These are phyloP conservation scores for Alloteropsis semialata DNA, from an alignment of 176 grass and related monocot genomes.

Conservation along the genomic window DNA sequence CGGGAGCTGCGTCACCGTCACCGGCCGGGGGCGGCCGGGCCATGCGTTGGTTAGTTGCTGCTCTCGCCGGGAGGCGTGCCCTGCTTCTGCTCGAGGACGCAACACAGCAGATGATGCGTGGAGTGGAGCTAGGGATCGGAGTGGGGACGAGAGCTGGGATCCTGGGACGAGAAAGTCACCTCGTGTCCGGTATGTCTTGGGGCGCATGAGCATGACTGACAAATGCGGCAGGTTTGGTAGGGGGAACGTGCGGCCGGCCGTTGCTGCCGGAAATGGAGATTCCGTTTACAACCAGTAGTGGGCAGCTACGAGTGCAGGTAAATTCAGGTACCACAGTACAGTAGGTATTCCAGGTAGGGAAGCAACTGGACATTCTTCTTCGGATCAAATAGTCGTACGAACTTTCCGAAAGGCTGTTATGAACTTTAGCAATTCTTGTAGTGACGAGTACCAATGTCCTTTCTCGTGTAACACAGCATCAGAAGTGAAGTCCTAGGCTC, in stretches of 20 bases:
- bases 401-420: too few species aligned
- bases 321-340: not conserved
- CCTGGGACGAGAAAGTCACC: not conserved
- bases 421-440: too few species aligned
- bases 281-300: constrained; percentile 9
- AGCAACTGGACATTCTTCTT: not conserved
- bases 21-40: not conserved
- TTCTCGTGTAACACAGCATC: not conserved
- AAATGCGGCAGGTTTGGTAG: not conserved
- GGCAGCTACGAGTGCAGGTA: not conserved
- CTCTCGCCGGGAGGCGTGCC: not conserved
- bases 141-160: not conserved
- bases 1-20: not conserved
- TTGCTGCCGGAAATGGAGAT: not conserved
- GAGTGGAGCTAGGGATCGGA: not conserved
- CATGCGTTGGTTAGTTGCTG: not conserved
- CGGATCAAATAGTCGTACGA: not conserved
- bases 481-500: too few species aligned
- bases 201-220: not conserved
- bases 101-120: not conserved
- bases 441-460: not conserved
- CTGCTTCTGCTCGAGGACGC: not conserved
- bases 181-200: not conserved
- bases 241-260: not conserved
- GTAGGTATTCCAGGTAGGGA: not conserved